A percentile compares a stretch with the other conserved stretches of the same genome.
phyloP scores from a whole-genome alignment of 2,329 filamentous ascomycete species.

The Penicillium sp. region DNA sequence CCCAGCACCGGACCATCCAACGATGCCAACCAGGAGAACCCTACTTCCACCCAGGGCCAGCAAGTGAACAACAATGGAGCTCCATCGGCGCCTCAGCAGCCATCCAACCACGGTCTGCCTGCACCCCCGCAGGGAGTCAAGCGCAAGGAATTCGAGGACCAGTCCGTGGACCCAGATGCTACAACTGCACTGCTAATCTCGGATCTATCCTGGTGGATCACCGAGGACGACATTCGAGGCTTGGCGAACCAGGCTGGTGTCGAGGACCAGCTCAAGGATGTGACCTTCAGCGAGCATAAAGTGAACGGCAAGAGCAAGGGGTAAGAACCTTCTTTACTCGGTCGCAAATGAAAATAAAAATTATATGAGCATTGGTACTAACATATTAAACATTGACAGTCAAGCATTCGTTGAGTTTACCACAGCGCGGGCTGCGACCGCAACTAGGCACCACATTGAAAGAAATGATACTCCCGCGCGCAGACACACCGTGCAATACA shows the following conservation, averaged over 20 bases:
- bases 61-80: slow-evolving; percentile 7
- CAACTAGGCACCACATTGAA: slow-evolving; percentile 79
- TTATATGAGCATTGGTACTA: background rate
- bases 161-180: slow-evolving; percentile 57
- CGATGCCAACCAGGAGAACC: slow-evolving; percentile 13
- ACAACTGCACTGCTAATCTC: slow-evolving; percentile 77
- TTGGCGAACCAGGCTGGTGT: slow-evolving; percentile 77
- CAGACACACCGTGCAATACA: slow-evolving; percentile 69
- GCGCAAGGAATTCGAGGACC: slow-evolving; percentile 58
- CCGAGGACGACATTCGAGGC: slow-evolving; percentile 87
- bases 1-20: slow-evolving; percentile 22
- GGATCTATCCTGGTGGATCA: slow-evolving; percentile 95
- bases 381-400: slow-evolving; percentile 31
- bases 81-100: slow-evolving; percentile 17
- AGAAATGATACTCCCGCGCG: slow-evolving; percentile 59
- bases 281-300: slow-evolving; percentile 98
- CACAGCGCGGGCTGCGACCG: slow-evolving; percentile 79
- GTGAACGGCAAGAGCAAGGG: slow-evolving; percentile 99
- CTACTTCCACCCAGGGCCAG: slow-evolving; percentile 4
- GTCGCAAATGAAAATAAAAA: too few species aligned
- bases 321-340: slow-evolving; percentile 49
- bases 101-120: slow-evolving; percentile 15
- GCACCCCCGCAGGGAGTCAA: slow-evolving; percentile 57
- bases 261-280: slow-evolving; percentile 82
- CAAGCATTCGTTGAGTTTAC: slow-evolving; percentile 83